These are phyloP conservation scores for Anaeromyces robustus DNA, from an alignment of 192 early-diverging fungal species.

Conservation along the genomic window DNA sequence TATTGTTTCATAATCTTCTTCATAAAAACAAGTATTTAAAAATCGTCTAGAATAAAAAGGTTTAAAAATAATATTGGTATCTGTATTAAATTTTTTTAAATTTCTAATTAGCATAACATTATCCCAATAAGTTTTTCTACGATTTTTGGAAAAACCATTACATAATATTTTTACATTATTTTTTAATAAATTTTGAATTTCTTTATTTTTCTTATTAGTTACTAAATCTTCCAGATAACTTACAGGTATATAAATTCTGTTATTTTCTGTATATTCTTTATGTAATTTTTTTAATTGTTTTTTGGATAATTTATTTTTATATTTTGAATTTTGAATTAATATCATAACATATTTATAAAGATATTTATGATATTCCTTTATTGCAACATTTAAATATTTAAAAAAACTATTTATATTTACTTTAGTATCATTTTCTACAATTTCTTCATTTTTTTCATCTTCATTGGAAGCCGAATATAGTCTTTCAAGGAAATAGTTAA, in stretches of 20 bases:
- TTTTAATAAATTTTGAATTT: neutral
- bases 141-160: neutral
- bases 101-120: no score
- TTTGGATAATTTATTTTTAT: neutral
- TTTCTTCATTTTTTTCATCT: neutral
- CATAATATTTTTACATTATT: neutral
- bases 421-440: neutral
- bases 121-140: no score
- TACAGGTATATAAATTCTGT: neutral
- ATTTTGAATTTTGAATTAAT: neutral
- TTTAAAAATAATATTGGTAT: no score
- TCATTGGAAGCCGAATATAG: neutral
- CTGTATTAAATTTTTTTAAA: no score
- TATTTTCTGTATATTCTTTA: neutral
- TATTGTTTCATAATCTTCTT: no score
- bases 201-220: neutral
- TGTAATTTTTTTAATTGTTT: neutral
- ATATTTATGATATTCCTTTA: neutral
- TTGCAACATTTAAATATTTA: neutral
- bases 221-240: neutral
- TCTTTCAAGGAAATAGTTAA: neutral
- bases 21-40: no score
- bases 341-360: neutral
- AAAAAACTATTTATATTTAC: neutral
- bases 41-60: no score